Conservation (phyloP, 352 stramenopile species). For the Poterioochromonas sp. region DNA sequence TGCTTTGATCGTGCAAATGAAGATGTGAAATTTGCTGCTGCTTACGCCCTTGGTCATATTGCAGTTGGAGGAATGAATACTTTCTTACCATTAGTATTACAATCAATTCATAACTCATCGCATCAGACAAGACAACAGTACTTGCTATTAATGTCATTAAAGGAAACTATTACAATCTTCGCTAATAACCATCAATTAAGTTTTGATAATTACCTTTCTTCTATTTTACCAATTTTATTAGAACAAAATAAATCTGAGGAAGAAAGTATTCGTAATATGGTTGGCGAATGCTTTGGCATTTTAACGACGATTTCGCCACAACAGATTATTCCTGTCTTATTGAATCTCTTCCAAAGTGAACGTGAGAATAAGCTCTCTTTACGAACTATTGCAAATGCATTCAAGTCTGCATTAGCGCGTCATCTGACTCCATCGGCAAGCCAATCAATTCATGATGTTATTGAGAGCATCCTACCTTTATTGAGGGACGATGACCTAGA, state of each 20-base stretch:
- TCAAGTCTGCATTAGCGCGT: slow-evolving; percentile 58
- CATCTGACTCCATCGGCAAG: neutral
- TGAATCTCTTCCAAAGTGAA: slow-evolving; percentile 59
- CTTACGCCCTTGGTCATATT: slow-evolving; percentile 87
- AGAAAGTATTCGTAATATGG: slow-evolving; percentile 91
- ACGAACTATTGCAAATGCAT: slow-evolving; percentile 79
- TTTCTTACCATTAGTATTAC: slow-evolving; percentile 74
- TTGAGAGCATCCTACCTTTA: slow-evolving; percentile 78
- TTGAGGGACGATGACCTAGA: slow-evolving; percentile 85
- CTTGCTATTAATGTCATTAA: slow-evolving; percentile 84
- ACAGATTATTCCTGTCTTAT: slow-evolving; percentile 75
- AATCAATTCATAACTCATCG: slow-evolving; percentile 71
- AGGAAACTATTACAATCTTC: slow-evolving; percentile 78
- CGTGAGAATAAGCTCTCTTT: slow-evolving; percentile 47
- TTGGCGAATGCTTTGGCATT: slow-evolving; percentile 90
- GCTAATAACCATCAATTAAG: slow-evolving; percentile 35
- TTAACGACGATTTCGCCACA: slow-evolving; percentile 76
- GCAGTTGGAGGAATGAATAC: slow-evolving; percentile 78
- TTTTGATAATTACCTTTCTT: slow-evolving; percentile 59
- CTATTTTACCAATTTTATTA: slow-evolving; percentile 84
- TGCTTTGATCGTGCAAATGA: slow-evolving; percentile 49
- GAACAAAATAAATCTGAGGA: slow-evolving; percentile 79
- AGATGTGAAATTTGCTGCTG: slow-evolving; percentile 89
- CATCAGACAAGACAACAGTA: slow-evolving; percentile 75
- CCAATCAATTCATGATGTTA: neutral